Conservation (phyloP, 306 rosid species). For the cucumber (Cucumis sativus) region Cucumber_9930_V3 NC_026660.2:1198001-1198500, state of each 20-base stretch:
- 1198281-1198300: constrained; percentile 7
- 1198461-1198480: constrained; percentile 3
- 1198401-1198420: not conserved
- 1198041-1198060: not conserved
- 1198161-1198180: constrained; percentile 6
- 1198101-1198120: not conserved
- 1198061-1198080: constrained; percentile 7
- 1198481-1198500: not conserved
- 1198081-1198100: constrained; percentile 8
- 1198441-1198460: constrained; percentile 15
- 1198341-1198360: constrained; percentile 6
- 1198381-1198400: constrained; percentile 1
- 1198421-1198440: constrained; percentile 16
- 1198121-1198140: not conserved
- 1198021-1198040: constrained; percentile 6
- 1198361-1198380: constrained; percentile 11
- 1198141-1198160: constrained; percentile 14
- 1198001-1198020: constrained; percentile 9
- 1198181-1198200: not conserved
- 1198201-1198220: constrained; percentile 11
- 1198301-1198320: constrained; percentile 8
- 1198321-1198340: constrained; percentile 9
- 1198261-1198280: not conserved
- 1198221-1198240: constrained; percentile 10
- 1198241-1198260: constrained; percentile 5